These are phyloP conservation scores for Tephrocybe sp. DNA, from an alignment of 768 basidiomycete genomes.

Conservation along the genomic window DNA sequence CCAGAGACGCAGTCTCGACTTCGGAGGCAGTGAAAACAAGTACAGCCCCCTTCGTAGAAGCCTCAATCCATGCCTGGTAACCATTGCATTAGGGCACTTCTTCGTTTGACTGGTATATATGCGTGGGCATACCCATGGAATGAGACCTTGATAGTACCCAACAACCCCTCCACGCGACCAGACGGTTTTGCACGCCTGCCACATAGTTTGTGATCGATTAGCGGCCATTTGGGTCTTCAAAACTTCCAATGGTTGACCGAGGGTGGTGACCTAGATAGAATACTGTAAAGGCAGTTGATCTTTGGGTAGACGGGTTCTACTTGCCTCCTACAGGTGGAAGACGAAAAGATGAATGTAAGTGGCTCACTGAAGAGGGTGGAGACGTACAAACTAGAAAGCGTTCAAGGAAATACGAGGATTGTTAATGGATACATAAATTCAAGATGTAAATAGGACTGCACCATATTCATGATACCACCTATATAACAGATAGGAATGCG, in stretches of 20 bases:
- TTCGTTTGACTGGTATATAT: slow-evolving; percentile 20
- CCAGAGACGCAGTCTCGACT: slow-evolving; percentile 69
- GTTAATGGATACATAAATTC: too few species aligned
- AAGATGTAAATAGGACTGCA: slow-evolving; percentile 45
- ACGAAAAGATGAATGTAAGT: neutral
- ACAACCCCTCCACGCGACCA: slow-evolving; percentile 87
- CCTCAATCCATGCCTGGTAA: slow-evolving; percentile 95
- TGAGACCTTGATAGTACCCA: slow-evolving; percentile 97
- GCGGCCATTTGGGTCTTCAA: slow-evolving; percentile 99
- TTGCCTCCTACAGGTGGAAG: slow-evolving; percentile 60
- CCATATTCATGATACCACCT: slow-evolving; percentile 99
- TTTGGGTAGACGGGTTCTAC: slow-evolving; percentile 25
- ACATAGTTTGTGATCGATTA: slow-evolving; percentile 89
- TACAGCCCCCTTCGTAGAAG: slow-evolving; percentile 96
- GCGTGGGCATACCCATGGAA: slow-evolving; percentile 98
- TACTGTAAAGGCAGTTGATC: slow-evolving; percentile 1
- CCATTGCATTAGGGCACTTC: slow-evolving; percentile 6
- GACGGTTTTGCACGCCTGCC: slow-evolving; percentile 78
- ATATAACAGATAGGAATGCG: slow-evolving; percentile 14
- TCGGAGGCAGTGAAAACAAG: slow-evolving; percentile 95
- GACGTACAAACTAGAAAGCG: slow-evolving; percentile 49
- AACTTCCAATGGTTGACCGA: slow-evolving; percentile 97
- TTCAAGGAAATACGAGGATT: neutral
- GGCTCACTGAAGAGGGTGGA: slow-evolving; percentile 7
- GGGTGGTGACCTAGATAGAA: slow-evolving; percentile 78